phyloP scores from a whole-genome alignment of 2,329 filamentous ascomycete species.

The Colletotrichum trifolii region DNA sequence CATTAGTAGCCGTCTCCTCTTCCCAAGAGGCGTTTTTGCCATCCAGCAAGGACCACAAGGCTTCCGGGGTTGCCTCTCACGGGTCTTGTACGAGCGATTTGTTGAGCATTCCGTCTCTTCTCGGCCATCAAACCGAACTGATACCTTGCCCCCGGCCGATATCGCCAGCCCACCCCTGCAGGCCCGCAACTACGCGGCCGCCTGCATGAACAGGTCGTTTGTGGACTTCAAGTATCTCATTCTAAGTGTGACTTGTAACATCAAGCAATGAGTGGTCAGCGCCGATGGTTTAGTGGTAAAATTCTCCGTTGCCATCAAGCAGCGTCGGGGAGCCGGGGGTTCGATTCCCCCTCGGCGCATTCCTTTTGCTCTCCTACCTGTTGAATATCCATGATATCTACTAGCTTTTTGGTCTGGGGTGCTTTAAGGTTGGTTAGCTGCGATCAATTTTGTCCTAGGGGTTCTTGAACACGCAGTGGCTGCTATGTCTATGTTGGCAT shows the following conservation, averaged over 20 bases:
- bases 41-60: neutral
- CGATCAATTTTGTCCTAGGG: no score
- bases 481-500: no score
- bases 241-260: fast-evolving
- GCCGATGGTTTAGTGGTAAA: constrained; percentile 11
- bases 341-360: constrained; percentile 9
- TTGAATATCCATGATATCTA: no score
- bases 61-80: neutral
- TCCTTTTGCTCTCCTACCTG: neutral
- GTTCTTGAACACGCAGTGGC: no score
- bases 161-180: neutral
- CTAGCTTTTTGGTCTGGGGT: no score
- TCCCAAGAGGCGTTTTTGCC: neutral
- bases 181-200: neutral
- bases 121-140: constrained; percentile 1
- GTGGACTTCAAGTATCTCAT: neutral
- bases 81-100: neutral
- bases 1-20: neutral
- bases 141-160: neutral
- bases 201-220: neutral
- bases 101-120: neutral
- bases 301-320: constrained; percentile 7
- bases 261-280: neutral
- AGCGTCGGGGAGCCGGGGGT: constrained; percentile 11
- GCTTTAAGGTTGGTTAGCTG: no score